Conservation (phyloP, 371 early-diverging fungal genomes). For the Astathelohania contejeani region DNA sequence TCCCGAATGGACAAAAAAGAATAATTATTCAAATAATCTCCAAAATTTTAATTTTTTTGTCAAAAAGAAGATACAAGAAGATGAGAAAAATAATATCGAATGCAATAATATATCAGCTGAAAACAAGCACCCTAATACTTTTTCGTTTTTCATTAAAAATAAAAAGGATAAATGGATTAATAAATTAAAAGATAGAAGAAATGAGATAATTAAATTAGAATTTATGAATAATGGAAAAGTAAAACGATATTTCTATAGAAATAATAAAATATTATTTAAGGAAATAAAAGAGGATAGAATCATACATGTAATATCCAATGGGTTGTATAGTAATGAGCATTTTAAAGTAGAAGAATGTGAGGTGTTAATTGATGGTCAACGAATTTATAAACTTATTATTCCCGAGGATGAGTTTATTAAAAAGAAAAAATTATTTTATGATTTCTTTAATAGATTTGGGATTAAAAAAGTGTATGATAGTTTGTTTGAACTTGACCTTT, state of each 20-base stretch:
- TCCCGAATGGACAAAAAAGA: conserved; percentile 64
- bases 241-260: not conserved
- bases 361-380: too few relatives aligned
- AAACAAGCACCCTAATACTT: not conserved
- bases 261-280: too few relatives aligned
- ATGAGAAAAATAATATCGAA: not conserved
- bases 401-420: too few relatives aligned
- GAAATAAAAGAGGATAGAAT: too few relatives aligned
- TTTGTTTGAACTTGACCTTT: too few relatives aligned
- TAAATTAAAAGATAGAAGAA: not conserved
- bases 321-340: too few relatives aligned
- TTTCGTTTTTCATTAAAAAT: not conserved
- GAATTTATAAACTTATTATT: too few relatives aligned
- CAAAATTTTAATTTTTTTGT: not conserved
- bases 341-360: too few relatives aligned
- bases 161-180: not conserved
- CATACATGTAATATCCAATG: too few relatives aligned
- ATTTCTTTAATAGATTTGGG: too few relatives aligned
- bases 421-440: too few relatives aligned
- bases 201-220: not conserved
- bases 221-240: not conserved
- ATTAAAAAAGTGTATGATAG: too few relatives aligned
- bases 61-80: not conserved
- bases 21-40: not conserved
- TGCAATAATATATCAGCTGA: not conserved